Base-by-base conservation (phyloP, 306 rosid genomes). In the Luffa aegyptiaca region DNA sequence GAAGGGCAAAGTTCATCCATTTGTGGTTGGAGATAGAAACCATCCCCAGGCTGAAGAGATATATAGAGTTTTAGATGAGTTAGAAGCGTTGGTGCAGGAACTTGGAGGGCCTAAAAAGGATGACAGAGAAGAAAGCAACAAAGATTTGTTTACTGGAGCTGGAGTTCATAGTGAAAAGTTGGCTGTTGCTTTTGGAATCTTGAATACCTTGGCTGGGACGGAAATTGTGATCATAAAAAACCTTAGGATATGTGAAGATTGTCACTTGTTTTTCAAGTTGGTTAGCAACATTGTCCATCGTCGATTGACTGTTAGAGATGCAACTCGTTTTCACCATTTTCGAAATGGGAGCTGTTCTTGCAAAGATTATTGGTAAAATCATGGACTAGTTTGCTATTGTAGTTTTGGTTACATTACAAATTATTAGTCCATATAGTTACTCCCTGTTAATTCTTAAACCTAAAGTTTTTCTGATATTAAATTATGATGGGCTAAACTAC, bases 321-420 rank as follows among this genome's bases (percentile, higher is more conserved):
- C 97, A 17, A 90, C 95, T 58, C 93, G 97, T 70, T 94, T 94
- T 78, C 98, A 94, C 84, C 97, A 89, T 88, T 92, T 94, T 80
- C 84, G 84, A 66, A 82, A 91, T 37, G 98, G 98, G 6, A 33
- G 81, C 41, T 92, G 98, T 84, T 92, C 97, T 80, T 92, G 98
- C 87, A 92, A 85, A 81, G 97, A 92, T 80, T 94, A 88, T 80
- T 94, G 98, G 97, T 92, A 83, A 80, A 13, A 55, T 75, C 10
- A 31, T 26, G 39, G 41, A 59, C 66, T 26, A 9, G 12, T 10
- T 46, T 46, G 52, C 14, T 61, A 4, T 26, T 59, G 1, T 59
- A 1, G 37, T 26, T 59, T 4, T 4, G 6, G 65, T 59, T 59
- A 3, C 5, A 21, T 10, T 59, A 1, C 3, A 26, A 59, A 9